Base-by-base conservation (phyloP, 805 yeast species). In the Metschnikowia bowlesiae region DNA sequence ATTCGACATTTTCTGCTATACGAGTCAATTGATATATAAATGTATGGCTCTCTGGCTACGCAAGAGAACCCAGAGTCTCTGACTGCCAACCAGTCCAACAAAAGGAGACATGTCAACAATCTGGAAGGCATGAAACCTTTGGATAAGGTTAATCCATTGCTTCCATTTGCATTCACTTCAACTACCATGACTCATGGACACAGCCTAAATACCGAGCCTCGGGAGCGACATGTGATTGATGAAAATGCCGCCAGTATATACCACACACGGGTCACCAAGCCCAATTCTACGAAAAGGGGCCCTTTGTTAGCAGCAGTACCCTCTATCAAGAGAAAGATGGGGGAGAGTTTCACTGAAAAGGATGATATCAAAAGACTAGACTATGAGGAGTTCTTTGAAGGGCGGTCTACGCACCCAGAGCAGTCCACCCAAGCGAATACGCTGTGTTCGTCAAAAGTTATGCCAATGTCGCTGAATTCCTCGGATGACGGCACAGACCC, bases 111-210 rank as follows among this genome's bases (percentile, higher is more conserved):
- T 16, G 18, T 8, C 31, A 11, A 14, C n/a, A 28, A 28, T n/a
- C 14, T n/a, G 26, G 31, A 9, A 5, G 14, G 14, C 26, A 42
- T 42, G 4, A 42, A 33, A 34, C 45, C 45, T 14, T 33, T 42
- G n/a, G 45, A 42, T n/a, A 69, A 68, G 48, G 54, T 66, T 38
- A 69, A 66, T 48, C 75, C 73, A 1, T 57, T 79, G 28, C 65
- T 78, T n/a, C 83, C 84, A 5, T 73, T 78, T 65, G 79, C 82
- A 4, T 79, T 66, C 54, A 73, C 69, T 51, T 62, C 68, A 8
- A 59, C 70, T 2, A 51, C 65, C 0, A 60, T 62, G 30, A 71
- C 68, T 35, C 62, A 57, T 13, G 53, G 62, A 22, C 54, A 62
- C 10, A 67, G 73, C 0, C 56, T 77, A 16, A 66, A 69, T 39